Percentiles rank a stretch among this genome's conserved stretches.
Evolutionary conservation across 2,329 filamentous ascomycete species (phyloP).

Genomic region (Ceratocystis albifundus): DNA sequence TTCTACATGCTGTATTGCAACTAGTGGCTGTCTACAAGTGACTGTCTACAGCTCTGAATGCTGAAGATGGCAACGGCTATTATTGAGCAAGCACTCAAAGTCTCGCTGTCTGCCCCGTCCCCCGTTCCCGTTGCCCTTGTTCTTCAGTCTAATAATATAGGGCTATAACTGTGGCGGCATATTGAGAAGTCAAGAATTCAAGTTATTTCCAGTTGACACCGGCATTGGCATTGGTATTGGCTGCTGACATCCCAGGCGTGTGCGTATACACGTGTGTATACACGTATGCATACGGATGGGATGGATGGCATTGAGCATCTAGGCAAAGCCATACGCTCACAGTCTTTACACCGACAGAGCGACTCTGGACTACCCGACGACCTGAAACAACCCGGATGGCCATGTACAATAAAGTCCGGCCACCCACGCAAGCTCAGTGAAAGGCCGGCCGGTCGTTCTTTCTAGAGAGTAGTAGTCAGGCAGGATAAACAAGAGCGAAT

Average conservation of each 20-base stretch:
- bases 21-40: not conserved
- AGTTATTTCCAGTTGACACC: not conserved
- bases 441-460: too few species aligned
- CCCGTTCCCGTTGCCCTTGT: not conserved
- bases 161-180: not conserved
- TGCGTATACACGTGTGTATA: not conserved
- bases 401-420: not conserved
- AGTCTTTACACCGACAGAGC: too few species aligned
- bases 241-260: not conserved
- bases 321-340: too few species aligned
- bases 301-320: not conserved
- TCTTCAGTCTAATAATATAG: not conserved
- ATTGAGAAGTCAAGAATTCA: not conserved
- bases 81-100: not conserved
- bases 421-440: too few species aligned
- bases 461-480: not conserved
- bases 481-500: not conserved
- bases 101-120: too few species aligned
- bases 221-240: not conserved
- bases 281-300: not conserved
- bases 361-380: not conserved
- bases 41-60: not conserved
- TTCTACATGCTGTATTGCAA: not conserved
- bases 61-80: not conserved
- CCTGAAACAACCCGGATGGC: conserved; percentile 5